A percentile compares a stretch with the other conserved stretches of the same genome.
Evolutionary conservation across 306 rosid genomes (phyloP).

Genomic region (Cucumis cinereus): DNA sequence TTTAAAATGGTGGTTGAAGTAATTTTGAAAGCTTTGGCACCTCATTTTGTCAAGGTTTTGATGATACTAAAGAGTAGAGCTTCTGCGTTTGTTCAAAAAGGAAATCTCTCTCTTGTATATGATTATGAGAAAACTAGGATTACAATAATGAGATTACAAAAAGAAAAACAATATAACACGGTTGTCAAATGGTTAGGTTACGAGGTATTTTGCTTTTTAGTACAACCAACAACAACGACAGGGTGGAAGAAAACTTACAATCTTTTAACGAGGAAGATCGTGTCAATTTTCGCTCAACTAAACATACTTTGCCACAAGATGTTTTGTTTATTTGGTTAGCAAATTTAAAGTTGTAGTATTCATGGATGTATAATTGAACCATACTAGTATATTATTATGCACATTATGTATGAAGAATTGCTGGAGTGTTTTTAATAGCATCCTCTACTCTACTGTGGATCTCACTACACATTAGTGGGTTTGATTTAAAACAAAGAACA

Average conservation of each 20-base stretch:
- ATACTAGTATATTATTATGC: neutral
- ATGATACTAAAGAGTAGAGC: neutral
- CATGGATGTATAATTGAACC: neutral
- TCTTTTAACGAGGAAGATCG: no score
- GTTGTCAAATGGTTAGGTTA: neutral
- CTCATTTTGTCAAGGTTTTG: neutral
- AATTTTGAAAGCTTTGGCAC: slow-evolving; percentile 5
- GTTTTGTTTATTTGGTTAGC: no score
- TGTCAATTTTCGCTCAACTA: no score
- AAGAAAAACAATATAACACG: neutral
- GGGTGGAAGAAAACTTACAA: no score
- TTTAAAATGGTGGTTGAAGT: neutral
- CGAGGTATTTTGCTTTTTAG: neutral
- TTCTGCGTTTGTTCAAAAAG: neutral
- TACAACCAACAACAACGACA: no score
- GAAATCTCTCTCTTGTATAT: neutral
- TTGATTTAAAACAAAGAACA: no score
- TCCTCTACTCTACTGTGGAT: neutral
- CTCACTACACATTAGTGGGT: neutral
- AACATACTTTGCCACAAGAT: no score
- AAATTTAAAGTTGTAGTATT: neutral
- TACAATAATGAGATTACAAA: neutral
- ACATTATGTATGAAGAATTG: neutral
- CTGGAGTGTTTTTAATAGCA: neutral
- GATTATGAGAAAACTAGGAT: neutral